Percentiles rank a stretch among this genome's conserved stretches.
These are phyloP conservation scores for Chaetomium sp. DNA, from an alignment of 2,329 filamentous ascomycete species.

Conservation along the genomic window DNA sequence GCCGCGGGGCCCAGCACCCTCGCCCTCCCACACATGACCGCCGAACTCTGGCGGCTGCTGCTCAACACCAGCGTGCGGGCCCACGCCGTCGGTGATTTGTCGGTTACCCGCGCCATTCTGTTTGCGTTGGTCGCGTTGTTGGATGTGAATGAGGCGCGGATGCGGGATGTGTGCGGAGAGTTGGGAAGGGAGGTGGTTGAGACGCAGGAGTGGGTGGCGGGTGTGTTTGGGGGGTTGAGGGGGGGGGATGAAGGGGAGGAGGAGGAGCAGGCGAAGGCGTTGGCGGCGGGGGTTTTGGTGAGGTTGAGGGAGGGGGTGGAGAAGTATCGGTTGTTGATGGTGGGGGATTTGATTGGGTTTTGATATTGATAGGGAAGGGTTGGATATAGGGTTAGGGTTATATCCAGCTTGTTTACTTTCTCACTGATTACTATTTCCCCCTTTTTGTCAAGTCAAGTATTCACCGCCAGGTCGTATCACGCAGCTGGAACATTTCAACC, in stretches of 20 bases:
- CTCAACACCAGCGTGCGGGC: constrained; percentile 56
- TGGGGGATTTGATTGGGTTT: constrained; percentile 57
- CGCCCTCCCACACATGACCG: constrained; percentile 70
- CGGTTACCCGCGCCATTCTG: constrained; percentile 66
- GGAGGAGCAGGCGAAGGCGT: constrained; percentile 71
- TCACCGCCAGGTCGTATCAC: too few relatives aligned
- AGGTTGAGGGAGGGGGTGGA: constrained; percentile 75
- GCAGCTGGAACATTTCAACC: too few relatives aligned
- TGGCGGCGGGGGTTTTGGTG: constrained; percentile 72
- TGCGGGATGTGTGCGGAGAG: constrained; percentile 64
- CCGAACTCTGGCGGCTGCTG: constrained; percentile 78
- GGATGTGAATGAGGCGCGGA: constrained; percentile 71
- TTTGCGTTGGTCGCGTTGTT: constrained; percentile 74
- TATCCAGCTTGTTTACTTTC: too few relatives aligned
- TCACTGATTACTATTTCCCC: too few relatives aligned
- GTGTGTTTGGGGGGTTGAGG: constrained; percentile 60
- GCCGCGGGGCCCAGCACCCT: constrained; percentile 75
- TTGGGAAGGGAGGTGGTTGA: constrained; percentile 75
- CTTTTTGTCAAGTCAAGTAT: too few relatives aligned
- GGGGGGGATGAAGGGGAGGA: constrained; percentile 52
- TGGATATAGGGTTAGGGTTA: too few relatives aligned
- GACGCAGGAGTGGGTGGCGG: constrained; percentile 76
- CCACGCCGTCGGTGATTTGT: constrained; percentile 52
- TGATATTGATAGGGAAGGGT: too few relatives aligned
- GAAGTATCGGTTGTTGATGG: constrained; percentile 67